Evolutionary conservation across 2,329 filamentous ascomycete genomes (phyloP).

Genomic region (Capronia epimyces): DNA sequence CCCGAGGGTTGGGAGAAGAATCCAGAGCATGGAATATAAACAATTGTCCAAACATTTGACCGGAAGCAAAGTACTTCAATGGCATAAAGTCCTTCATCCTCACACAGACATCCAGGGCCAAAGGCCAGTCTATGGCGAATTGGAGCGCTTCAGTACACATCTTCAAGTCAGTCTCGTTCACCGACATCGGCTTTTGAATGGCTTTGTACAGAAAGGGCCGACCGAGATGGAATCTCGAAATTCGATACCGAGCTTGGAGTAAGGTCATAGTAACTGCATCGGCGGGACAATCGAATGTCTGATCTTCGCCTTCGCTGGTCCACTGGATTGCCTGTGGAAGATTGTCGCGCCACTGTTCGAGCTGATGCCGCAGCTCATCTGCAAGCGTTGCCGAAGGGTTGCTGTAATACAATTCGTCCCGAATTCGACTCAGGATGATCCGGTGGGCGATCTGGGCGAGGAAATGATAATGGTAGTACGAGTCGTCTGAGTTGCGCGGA

Average conservation of each 20-base stretch:
- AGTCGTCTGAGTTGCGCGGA: constrained; percentile 45
- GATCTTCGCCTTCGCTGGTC: constrained; percentile 33
- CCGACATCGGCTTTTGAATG: constrained; percentile 35
- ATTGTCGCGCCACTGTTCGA: constrained; percentile 52
- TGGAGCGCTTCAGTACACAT: constrained; percentile 37
- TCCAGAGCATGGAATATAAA: constrained; percentile 41
- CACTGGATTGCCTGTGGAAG: constrained; percentile 48
- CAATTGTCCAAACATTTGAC: constrained; percentile 40
- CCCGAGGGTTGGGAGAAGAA: constrained; percentile 34
- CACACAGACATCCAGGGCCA: constrained; percentile 37
- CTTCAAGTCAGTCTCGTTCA: constrained; percentile 39
- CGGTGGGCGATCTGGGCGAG: constrained; percentile 53
- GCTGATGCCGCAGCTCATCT: constrained; percentile 50
- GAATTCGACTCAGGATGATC: constrained; percentile 49
- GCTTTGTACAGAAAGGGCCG: constrained; percentile 33
- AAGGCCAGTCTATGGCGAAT: constrained; percentile 41
- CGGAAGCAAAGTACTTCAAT: constrained; percentile 40
- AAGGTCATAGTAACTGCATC: constrained; percentile 20
- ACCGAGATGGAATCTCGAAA: constrained; percentile 23
- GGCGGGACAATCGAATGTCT: constrained; percentile 9
- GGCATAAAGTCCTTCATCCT: constrained; percentile 42
- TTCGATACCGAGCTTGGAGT: constrained; percentile 21
- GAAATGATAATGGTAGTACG: constrained; percentile 54
- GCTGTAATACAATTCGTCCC: constrained; percentile 44
- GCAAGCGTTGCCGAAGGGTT: constrained; percentile 44